A percentile compares a stretch with the other conserved stretches of the same genome.
phyloP scores from a whole-genome alignment of 495 filamentous ascomycete species.

The Penicillium coffeae region DNA sequence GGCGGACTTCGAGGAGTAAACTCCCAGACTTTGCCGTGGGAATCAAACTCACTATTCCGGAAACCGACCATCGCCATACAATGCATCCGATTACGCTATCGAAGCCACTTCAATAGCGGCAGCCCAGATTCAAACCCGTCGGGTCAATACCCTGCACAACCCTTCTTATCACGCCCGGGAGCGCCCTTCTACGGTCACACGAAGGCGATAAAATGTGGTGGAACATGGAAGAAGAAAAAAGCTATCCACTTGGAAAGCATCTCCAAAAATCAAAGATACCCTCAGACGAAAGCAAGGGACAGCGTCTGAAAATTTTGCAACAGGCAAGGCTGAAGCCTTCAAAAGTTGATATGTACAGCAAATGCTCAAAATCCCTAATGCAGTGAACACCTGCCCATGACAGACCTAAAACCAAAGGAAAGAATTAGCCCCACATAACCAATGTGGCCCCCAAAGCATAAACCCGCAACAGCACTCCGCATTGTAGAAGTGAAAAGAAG shows the following conservation, averaged over 20 bases:
- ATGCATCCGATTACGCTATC: neutral
- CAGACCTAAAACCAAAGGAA: neutral
- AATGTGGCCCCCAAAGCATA: neutral
- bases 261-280: neutral
- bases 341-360: too few species aligned
- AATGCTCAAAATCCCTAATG: too few species aligned
- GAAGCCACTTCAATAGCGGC: neutral
- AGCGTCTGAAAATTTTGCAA: too few species aligned
- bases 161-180: too few species aligned
- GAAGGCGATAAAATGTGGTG: neutral
- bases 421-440: neutral
- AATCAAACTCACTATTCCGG: too few species aligned
- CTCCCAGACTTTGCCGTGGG: too few species aligned
- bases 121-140: neutral
- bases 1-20: conserved; percentile 57
- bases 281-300: too few species aligned
- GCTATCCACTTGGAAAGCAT: neutral
- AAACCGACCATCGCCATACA: neutral
- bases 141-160: neutral
- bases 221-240: neutral
- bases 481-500: neutral
- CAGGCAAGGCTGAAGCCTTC: too few species aligned
- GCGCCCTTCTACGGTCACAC: too few species aligned
- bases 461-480: neutral
- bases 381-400: neutral